Percentiles rank a stretch among this genome's conserved stretches.
These are phyloP conservation scores for Corylus heterophylla DNA, from an alignment of 306 rosid species.

Conservation along the genomic window DNA sequence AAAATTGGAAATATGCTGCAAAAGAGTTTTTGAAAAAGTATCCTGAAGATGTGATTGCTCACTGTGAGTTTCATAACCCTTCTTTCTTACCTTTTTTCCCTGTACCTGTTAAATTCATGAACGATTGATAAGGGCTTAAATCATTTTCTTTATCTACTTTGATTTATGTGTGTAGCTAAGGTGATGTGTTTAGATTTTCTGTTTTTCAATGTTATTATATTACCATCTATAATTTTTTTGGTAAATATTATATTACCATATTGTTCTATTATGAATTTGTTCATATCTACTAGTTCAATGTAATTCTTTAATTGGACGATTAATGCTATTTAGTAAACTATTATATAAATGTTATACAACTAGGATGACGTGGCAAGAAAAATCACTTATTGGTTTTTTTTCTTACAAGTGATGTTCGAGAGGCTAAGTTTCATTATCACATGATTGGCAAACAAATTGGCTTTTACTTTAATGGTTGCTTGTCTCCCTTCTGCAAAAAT, in stretches of 20 bases:
- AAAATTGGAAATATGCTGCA: slow-evolving; percentile 81
- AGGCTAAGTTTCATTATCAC: too few species aligned
- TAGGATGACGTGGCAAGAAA: too few species aligned
- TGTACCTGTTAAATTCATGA: background rate
- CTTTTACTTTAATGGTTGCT: background rate
- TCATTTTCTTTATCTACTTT: background rate
- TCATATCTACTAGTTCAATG: background rate
- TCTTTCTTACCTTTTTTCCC: background rate
- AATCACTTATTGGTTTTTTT: too few species aligned
- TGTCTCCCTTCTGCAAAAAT: background rate
- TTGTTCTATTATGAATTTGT: background rate
- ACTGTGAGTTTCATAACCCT: slow-evolving; percentile 54
- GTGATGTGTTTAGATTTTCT: background rate
- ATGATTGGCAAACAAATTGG: too few species aligned
- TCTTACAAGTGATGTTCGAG: too few species aligned
- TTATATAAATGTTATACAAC: too few species aligned
- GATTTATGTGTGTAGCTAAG: background rate
- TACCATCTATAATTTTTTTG: background rate
- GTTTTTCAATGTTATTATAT: too few species aligned
- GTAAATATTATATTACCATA: background rate
- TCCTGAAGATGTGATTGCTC: slow-evolving; percentile 69
- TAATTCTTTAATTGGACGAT: too few species aligned
- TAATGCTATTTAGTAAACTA: too few species aligned
- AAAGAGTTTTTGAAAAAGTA: slow-evolving; percentile 55
- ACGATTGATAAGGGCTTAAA: background rate